Evolutionary conservation across 2,329 filamentous ascomycete genomes (phyloP).

Genomic region (Emmonsiellopsis sp.): DNA sequence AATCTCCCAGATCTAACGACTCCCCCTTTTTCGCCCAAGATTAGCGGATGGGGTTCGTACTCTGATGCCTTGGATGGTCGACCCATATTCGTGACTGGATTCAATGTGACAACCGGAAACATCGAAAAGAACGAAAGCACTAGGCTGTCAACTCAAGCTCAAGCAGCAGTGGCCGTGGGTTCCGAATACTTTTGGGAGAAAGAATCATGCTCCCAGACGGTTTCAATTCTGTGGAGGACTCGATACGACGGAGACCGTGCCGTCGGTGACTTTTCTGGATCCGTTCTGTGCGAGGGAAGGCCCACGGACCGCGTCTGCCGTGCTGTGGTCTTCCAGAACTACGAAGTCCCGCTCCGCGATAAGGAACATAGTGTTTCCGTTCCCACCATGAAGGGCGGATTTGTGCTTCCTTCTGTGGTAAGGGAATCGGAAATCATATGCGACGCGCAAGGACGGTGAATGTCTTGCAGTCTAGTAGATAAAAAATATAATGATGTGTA

Average conservation of each 20-base stretch:
- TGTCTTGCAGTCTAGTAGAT: too few relatives aligned
- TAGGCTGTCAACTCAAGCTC: too few relatives aligned
- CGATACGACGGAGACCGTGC: not conserved
- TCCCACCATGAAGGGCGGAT: conserved; percentile 1
- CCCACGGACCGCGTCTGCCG: not conserved
- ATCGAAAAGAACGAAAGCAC: too few relatives aligned
- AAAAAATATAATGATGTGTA: too few relatives aligned
- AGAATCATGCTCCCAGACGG: not conserved
- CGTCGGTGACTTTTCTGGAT: not conserved
- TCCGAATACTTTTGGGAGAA: too few relatives aligned
- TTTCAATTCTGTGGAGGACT: conserved; percentile 5
- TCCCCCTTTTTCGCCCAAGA: too few relatives aligned
- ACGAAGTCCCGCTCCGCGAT: not conserved
- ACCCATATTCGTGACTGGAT: too few relatives aligned
- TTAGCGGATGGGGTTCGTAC: too few relatives aligned
- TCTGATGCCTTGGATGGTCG: too few relatives aligned
- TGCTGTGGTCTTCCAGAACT: conserved; percentile 7
- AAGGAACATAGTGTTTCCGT: not conserved
- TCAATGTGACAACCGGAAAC: too few relatives aligned
- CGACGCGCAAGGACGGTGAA: not conserved
- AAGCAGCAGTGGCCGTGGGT: too few relatives aligned
- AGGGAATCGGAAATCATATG: not conserved
- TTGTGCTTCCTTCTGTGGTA: conserved; percentile 2
- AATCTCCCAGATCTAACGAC: too few relatives aligned
- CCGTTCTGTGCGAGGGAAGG: conserved; percentile 3